Conservation (phyloP, 306 rosid species). For the Trichosanthes truncata region DNA sequence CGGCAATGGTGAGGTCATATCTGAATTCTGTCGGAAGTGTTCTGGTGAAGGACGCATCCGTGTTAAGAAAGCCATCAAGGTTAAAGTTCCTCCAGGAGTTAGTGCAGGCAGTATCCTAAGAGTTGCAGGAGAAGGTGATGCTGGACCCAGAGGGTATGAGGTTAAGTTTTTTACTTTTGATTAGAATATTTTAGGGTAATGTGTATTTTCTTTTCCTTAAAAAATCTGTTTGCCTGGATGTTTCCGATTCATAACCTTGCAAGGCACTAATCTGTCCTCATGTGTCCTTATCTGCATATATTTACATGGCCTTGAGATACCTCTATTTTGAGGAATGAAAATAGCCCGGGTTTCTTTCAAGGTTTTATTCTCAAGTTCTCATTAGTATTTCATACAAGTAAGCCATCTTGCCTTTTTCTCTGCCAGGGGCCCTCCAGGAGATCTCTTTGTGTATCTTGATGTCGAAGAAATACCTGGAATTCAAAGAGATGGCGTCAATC, state of each 20-base stretch:
- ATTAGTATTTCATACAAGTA: neutral
- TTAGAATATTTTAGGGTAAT: neutral
- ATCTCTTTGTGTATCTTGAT: slow-evolving; percentile 83
- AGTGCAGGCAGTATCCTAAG: slow-evolving; percentile 83
- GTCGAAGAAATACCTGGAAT: slow-evolving; percentile 71
- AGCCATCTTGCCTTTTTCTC: slow-evolving; percentile 19
- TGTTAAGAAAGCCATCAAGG: slow-evolving; percentile 75
- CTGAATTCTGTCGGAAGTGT: slow-evolving; percentile 86
- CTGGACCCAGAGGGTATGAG: slow-evolving; percentile 87
- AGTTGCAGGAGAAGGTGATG: slow-evolving; percentile 92
- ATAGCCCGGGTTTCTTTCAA: neutral
- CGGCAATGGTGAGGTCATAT: slow-evolving; percentile 88
- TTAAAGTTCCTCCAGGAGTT: slow-evolving; percentile 92
- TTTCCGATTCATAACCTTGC: neutral
- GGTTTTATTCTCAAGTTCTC: neutral
- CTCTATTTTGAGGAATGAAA: neutral
- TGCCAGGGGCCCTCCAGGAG: slow-evolving; percentile 92
- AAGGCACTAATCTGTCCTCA: neutral
- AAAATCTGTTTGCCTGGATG: neutral
- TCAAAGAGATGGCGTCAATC: slow-evolving; percentile 89
- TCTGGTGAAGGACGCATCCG: slow-evolving; percentile 78
- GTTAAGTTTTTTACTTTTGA: slow-evolving; percentile 11
- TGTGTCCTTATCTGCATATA: neutral
- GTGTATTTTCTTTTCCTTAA: neutral
- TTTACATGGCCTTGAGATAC: neutral